Evolutionary conservation across 306 rosid species (phyloP), one percentile per base, ranked within the genome.

Genomic region (Begonia masoniana): DNA sequence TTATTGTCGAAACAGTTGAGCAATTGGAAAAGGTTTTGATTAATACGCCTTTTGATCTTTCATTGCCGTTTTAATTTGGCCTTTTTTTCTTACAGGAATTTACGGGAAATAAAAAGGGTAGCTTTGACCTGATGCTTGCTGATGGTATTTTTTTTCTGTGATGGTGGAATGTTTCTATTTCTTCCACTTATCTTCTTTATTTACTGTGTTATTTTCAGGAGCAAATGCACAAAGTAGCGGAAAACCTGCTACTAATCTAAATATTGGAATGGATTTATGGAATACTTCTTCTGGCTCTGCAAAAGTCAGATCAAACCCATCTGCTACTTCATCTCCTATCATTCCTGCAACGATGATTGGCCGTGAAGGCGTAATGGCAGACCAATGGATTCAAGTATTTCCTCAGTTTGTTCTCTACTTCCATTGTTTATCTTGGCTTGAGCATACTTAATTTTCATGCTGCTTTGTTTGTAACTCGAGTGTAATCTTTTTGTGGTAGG

Each of bases 251-350:
- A 81, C 99, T 56, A 83, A 84, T 76, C 82, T 86, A 67, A 92
- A 86, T 70, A 83, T 92, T 1, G 93, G 96, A 64, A 92, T 92
- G 94, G 96, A 92, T 69, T 74, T 92, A 26, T 86, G 99, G 99
- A 86, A 83, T 70, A 71, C 84, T 17, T n/a, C n/a, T n/a, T 55
- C 79, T 0, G 95, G 80, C 46, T 80, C 76, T 57, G 71, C 76
- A 21, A 86, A 91, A 73, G 54, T 74, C 62, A 76, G 94, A 77
- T 69, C 66, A 15, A 80, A 68, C 54, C 81, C 65, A 14, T 61
- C 92, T 12, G 88, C 66, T 11, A 77, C 74, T 35, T 53, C 94
- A 0, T 76, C 83, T 13, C 62, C 69, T 16, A 76, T 56, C 56
- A 69, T 72, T 50, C 61, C 84, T 31, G 50, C 70, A 26, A 48